Base-by-base conservation (phyloP, 192 early-diverging fungal species). In the Mortierella alpina region DNA sequence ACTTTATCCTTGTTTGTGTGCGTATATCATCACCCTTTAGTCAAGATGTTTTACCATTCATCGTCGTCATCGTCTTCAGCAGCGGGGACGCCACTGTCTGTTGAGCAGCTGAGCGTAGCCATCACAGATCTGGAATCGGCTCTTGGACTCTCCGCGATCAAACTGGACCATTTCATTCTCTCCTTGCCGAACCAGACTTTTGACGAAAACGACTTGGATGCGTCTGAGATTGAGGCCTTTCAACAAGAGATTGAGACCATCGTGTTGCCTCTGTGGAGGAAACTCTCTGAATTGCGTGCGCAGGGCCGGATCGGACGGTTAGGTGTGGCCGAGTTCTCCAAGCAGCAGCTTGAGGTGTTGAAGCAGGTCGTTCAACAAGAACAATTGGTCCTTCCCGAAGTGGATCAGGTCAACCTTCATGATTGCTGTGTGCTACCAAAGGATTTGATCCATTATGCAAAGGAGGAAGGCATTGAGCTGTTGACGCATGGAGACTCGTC, bases 401-500 rank as follows among this genome's bases (percentile, higher is more conserved):
- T 86, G 1, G 83, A 88, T 61, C 87, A 88, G 57, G 80, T 88
- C 41, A 85, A 85, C 56, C 45, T 87, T 22, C 77, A 76, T 53
- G 63, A 75, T 53, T 88, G 87, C 59, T 88, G 87, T 62, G 74
- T 79, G 7, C 59, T 88, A 8, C 87, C 87, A 53, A 75, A 53
- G 42, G 83, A 85, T 61, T 48, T 86, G 63, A 84, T 86, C 62
- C 54, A 76, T 12, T 82, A 83, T 45, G 70, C 85, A 42, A 86
- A 86, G 66, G 68, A 82, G 18, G 17, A 85, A 5, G 46, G 61
- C 7, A 82, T 88, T 45, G 85, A 88, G 50, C 52, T 88, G 54
- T 66, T 84, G 44, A 78, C 72, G 20, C 86, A 85, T 62, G 72
- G 85, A 42, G 87, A 88, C 66, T 61, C 65, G 60, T 75, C 64